A percentile compares a stretch with the other conserved stretches of the same genome.
Conservation (phyloP, 768 basidiomycete species). For the Galerina sulciceps region DNA sequence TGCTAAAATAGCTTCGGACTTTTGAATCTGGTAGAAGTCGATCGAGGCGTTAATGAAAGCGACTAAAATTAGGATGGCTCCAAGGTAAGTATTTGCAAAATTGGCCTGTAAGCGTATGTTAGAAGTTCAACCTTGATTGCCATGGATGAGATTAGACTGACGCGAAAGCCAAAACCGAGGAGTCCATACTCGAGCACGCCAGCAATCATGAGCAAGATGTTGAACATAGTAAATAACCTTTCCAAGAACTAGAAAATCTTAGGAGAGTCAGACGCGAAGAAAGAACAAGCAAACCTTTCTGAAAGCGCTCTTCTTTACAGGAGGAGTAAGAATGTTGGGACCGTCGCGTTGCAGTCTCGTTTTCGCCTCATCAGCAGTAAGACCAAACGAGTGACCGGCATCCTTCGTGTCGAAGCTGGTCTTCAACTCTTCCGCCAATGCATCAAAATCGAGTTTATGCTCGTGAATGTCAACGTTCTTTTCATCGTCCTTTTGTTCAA, state of each 20-base stretch:
- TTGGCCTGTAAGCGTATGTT: constrained; percentile 42
- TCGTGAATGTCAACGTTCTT: constrained; percentile 62
- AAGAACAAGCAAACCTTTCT: constrained; percentile 50
- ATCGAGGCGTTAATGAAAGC: constrained; percentile 74
- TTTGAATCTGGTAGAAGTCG: constrained; percentile 75
- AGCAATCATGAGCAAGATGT: constrained; percentile 67
- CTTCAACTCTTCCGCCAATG: constrained; percentile 42
- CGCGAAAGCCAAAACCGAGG: constrained; percentile 65
- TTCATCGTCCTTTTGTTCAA: constrained; percentile 36
- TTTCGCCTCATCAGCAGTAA: constrained; percentile 56
- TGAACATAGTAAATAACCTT: constrained; percentile 66
- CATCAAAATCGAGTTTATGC: constrained; percentile 49
- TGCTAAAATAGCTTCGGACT: constrained; percentile 73
- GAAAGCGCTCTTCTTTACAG: constrained; percentile 67
- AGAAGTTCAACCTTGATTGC: constrained; percentile 1
- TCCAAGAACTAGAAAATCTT: constrained; percentile 56
- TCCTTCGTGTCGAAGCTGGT: constrained; percentile 59
- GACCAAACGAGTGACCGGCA: constrained; percentile 52
- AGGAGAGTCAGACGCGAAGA: neutral
- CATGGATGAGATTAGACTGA: constrained; percentile 26
- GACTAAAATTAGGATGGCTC: constrained; percentile 68
- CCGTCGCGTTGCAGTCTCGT: constrained; percentile 60
- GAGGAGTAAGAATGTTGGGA: constrained; percentile 66
- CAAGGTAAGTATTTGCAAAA: constrained; percentile 70
- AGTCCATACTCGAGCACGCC: constrained; percentile 70